Evolutionary conservation across 1,139 yeast species (phyloP).

Genomic region (Zygotorulaspora mrakii): DNA sequence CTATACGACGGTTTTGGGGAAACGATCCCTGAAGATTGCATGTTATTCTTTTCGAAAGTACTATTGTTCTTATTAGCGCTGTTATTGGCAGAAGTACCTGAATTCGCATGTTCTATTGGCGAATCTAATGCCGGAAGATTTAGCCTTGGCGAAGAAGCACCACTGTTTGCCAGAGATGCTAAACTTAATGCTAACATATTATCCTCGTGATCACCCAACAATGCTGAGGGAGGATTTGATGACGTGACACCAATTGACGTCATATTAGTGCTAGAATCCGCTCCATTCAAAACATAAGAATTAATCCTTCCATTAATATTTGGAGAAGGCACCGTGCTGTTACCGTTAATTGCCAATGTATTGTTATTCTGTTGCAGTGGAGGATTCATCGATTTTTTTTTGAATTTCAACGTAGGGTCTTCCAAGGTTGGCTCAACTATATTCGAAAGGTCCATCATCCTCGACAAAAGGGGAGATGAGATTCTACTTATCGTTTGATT

Average conservation of each 20-base stretch:
- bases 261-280: conserved; percentile 8
- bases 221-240: conserved; percentile 19
- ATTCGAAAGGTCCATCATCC: conserved; percentile 38
- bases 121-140: conserved; percentile 30
- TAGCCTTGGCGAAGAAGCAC: conserved; percentile 35
- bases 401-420: conserved; percentile 33
- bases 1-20: conserved; percentile 27
- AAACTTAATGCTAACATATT: conserved; percentile 36
- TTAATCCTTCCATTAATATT: conserved; percentile 6
- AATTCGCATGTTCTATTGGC: conserved; percentile 21
- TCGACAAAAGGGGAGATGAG: conserved; percentile 35
- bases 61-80: conserved; percentile 6
- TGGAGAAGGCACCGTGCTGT: conserved; percentile 8
- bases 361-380: conserved; percentile 10
- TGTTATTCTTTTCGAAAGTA: conserved; percentile 9
- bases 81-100: no score
- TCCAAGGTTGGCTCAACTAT: conserved; percentile 37
- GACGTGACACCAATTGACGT: conserved; percentile 12
- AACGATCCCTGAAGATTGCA: conserved; percentile 19
- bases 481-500: conserved; percentile 33
- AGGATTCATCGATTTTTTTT: conserved; percentile 20
- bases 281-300: neutral
- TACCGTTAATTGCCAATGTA: conserved; percentile 6
- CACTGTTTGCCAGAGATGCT: conserved; percentile 37
- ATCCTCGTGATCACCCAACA: conserved; percentile 35